These are phyloP conservation scores for Iris pallida DNA, from an alignment of 116 monocot species.

Conservation along the genomic window DNA sequence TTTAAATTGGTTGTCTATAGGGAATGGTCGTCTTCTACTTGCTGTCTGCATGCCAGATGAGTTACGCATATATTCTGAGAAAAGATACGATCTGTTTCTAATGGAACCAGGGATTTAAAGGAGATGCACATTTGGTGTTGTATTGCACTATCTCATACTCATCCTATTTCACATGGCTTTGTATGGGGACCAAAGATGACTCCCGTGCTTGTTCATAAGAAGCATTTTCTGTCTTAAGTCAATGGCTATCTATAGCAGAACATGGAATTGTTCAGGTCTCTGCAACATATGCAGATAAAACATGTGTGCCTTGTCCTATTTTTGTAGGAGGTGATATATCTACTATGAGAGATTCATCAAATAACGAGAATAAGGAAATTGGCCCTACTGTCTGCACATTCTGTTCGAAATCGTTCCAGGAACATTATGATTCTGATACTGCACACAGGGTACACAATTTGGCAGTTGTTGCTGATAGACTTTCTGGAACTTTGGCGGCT, in stretches of 20 bases:
- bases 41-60: conserved; percentile 68
- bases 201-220: conserved; percentile 73
- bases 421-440: conserved; percentile 15
- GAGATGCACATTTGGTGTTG: conserved; percentile 54
- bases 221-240: conserved; percentile 58
- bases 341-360: conserved; percentile 7
- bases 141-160: conserved; percentile 45
- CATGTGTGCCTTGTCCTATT: conserved; percentile 17
- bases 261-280: conserved; percentile 10
- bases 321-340: conserved; percentile 12
- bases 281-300: conserved; percentile 5
- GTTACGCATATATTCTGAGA: conserved; percentile 67
- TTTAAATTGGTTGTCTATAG: conserved; percentile 63
- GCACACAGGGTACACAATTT: conserved; percentile 23
- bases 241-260: conserved; percentile 40
- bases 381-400: background rate
- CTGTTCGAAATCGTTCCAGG: conserved; percentile 11
- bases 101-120: conserved; percentile 17
- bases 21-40: conserved; percentile 79
- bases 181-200: conserved; percentile 73
- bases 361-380: conserved; percentile 9
- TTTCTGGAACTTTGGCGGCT: conserved; percentile 35
- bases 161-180: conserved; percentile 42
- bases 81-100: conserved; percentile 28
- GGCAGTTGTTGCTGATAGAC: conserved; percentile 41